These are phyloP conservation scores for Jamesozyma jinghongensis DNA, from an alignment of 805 yeast species.

Conservation along the genomic window DNA sequence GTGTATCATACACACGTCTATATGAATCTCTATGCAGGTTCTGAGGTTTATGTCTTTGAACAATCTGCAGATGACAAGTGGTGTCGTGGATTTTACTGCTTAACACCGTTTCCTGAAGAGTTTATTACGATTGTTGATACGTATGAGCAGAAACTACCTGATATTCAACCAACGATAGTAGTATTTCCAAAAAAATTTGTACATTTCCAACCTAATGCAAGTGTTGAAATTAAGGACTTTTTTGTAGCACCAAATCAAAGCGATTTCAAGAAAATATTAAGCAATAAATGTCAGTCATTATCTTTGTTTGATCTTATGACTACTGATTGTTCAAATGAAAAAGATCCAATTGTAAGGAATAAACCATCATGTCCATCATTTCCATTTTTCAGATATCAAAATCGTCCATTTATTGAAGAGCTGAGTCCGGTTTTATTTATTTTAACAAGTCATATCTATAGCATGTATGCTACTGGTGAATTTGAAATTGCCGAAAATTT, in stretches of 20 bases:
- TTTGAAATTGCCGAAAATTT: slow-evolving; percentile 53
- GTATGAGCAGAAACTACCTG: slow-evolving; percentile 55
- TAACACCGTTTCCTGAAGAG: slow-evolving; percentile 63
- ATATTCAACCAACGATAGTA: slow-evolving; percentile 41
- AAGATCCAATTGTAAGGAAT: slow-evolving; percentile 12
- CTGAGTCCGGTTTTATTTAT: slow-evolving; percentile 48
- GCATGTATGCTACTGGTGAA: slow-evolving; percentile 64
- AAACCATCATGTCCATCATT: slow-evolving; percentile 41
- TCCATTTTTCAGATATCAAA: slow-evolving; percentile 41
- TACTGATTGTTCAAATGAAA: slow-evolving; percentile 19
- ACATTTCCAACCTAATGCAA: slow-evolving; percentile 36
- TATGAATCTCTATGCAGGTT: slow-evolving; percentile 62
- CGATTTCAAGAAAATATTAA: slow-evolving; percentile 12
- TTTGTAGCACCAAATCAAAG: slow-evolving; percentile 25
- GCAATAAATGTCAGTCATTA: slow-evolving; percentile 17
- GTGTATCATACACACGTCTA: slow-evolving; percentile 30
- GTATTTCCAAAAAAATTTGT: slow-evolving; percentile 55
- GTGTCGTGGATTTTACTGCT: slow-evolving; percentile 70
- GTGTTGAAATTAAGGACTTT: slow-evolving; percentile 29
- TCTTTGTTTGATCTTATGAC: slow-evolving; percentile 28
- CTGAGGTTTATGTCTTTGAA: slow-evolving; percentile 69
- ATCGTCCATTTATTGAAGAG: slow-evolving; percentile 44
- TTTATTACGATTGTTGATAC: slow-evolving; percentile 47
- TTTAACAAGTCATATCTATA: slow-evolving; percentile 54
- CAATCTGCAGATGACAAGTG: slow-evolving; percentile 44